Base-by-base conservation (phyloP, 1,284 basidiomycete genomes). In the Sporisorium iseilematis-ciliati region DNA sequence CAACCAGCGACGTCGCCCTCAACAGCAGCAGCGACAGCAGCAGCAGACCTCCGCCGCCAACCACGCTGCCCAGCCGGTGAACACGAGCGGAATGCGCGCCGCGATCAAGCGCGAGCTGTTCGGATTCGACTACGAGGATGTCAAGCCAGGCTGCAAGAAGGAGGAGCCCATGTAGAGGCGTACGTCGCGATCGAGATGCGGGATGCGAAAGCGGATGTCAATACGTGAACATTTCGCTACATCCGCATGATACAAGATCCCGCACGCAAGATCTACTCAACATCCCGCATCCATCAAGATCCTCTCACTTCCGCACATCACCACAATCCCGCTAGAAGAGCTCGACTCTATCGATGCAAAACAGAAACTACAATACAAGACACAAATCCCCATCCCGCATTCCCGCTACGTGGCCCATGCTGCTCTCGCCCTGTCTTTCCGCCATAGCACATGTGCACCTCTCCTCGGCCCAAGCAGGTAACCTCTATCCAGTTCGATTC, bases 361-460 rank as follows among this genome's bases (percentile, higher is more conserved):
- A 29, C 25, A 29, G 29, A 10, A 25, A 29, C 26, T n/a, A 48
- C 46, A 49, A 50, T 33, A 23, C 7, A 35, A 35, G 12, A 2
- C 3, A 3, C 33, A 14, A 18, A 38, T 0, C 20, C 12, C 33
- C 11, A n/a, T 6, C n/a, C 18, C 25, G 23, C 18, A 38, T 26
- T 5, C 48, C 48, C 48, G n/a, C n/a, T 26, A 70, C 14, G 55
- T 61, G 7, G 60, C 59, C 74, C 74, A 76, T 8, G 74, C 68
- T 2, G 58, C 40, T 20, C 61, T 45, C 31, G 74, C 69, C 10
- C 65, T 20, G 38, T 65, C 68, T 31, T 76, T 76, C 0, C 74
- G 38, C 74, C 74, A 76, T 26, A 76, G 42, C 33, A 76, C 74
- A 49, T 76, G 74, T 2, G 65, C 68, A 1, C 74, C 68, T 10